Conservation (phyloP, 2,329 filamentous ascomycete genomes). For the Chaetomiaceae sp. region DNA sequence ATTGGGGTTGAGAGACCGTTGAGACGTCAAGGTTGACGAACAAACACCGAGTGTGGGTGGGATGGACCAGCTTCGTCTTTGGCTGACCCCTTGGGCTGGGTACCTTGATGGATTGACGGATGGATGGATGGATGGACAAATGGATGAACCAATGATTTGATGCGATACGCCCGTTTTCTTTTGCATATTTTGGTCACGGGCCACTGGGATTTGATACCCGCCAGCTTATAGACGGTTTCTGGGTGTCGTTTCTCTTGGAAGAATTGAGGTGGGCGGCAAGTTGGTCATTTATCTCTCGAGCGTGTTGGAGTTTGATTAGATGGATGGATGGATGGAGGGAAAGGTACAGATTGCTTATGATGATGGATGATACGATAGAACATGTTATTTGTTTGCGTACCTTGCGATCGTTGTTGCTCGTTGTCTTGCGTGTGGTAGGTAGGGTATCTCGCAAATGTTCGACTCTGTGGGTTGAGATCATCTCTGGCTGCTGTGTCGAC, state of each 20-base stretch:
- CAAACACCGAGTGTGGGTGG: too few species aligned
- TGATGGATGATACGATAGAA: background rate
- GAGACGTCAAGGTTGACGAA: too few species aligned
- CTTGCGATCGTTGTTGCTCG: too few species aligned
- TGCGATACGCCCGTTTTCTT: slow-evolving; percentile 6
- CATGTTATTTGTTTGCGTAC: too few species aligned
- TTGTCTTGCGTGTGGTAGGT: too few species aligned
- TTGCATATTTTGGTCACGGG: background rate
- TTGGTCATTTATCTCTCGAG: background rate
- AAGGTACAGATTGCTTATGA: slow-evolving; percentile 4
- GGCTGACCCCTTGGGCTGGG: too few species aligned
- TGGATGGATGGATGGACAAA: background rate
- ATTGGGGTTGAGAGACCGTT: too few species aligned
- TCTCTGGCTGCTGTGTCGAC: too few species aligned
- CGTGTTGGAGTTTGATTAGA: slow-evolving; percentile 1
- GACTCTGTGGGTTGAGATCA: too few species aligned
- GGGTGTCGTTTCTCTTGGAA: background rate
- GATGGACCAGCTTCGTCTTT: too few species aligned
- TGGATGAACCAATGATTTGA: slow-evolving; percentile 2
- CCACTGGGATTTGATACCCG: slow-evolving; percentile 12
- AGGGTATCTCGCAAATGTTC: too few species aligned
- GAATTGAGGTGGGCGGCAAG: background rate
- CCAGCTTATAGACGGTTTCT: slow-evolving; percentile 11
- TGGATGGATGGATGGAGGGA: background rate
- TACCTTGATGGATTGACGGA: too few species aligned